Base-by-base conservation (phyloP, 768 basidiomycete genomes). In the Xerocomellus dryophilus region DNA sequence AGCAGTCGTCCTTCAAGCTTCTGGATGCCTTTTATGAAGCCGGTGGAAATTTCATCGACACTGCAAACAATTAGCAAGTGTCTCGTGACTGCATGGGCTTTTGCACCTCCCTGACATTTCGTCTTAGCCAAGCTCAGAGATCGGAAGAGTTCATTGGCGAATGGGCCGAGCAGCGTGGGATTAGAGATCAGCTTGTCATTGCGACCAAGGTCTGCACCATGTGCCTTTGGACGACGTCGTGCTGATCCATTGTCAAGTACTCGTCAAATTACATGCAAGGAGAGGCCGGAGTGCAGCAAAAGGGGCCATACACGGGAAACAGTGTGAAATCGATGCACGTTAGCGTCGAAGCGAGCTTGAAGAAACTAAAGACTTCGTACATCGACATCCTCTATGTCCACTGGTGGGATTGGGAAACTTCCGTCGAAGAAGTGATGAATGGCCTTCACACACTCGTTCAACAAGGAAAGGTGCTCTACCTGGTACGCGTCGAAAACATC, bases 321-420 rank as follows among this genome's bases (percentile, higher is more conserved):
- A 60, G 62, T 44, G 57, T 64, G 31, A 76, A 76, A 55, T 69
- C 61, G 4, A 60, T 79, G 62, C 56, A 59, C 21, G 7, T 73
- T 1, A 64, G 65, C 25, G 62, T 75, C 5, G 67, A 70, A n/a
- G 69, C 64, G 2, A 72, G 69, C 34, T 66, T 79, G 50, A 71
- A 71, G 56, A 84, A 82, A 55, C 73, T 87, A 18, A 69, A 81
- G 41, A 85, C 83, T 0, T 70, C 76, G n/a, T 86, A 80, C 60
- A 75, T 84, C 60, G 82, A 84, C 58, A 74, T 84, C 45, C 63
- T 83, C 29, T 82, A 84, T 54, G 60, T 82, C 6, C 82, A 83
- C 59, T 80, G 73, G 71, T 76, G 76, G 80, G 78, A 80, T 53
- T 78, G 71, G 54, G 65, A 73, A 9, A 77, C 77, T 6, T 72